phyloP scores from a whole-genome alignment of 345 rosid genomes.

The Diplotaxis tenuifolia region DNA sequence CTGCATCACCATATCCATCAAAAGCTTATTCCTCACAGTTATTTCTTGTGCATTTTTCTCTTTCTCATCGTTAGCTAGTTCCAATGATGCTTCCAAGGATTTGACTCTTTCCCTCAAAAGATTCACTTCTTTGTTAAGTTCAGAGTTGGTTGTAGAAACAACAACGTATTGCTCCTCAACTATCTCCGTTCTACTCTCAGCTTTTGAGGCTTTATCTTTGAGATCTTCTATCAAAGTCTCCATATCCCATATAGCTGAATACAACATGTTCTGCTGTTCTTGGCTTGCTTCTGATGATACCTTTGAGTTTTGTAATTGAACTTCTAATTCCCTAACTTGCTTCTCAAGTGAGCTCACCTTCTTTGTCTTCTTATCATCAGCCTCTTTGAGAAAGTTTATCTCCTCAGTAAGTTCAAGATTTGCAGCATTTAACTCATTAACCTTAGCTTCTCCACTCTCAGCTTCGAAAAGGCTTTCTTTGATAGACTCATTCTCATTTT shows the following conservation, averaged over 20 bases:
- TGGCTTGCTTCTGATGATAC: constrained; percentile 79
- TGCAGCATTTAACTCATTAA: constrained; percentile 57
- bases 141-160: constrained; percentile 61
- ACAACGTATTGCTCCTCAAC: constrained; percentile 72
- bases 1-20: constrained; percentile 70
- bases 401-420: constrained; percentile 79
- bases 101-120: constrained; percentile 50
- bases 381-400: constrained; percentile 67
- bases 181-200: constrained; percentile 63
- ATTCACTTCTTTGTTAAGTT: constrained; percentile 56
- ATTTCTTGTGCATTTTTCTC: constrained; percentile 61
- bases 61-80: constrained; percentile 52
- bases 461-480: constrained; percentile 69
- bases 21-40: constrained; percentile 50
- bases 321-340: constrained; percentile 70
- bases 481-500: constrained; percentile 51
- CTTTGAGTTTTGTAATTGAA: constrained; percentile 64
- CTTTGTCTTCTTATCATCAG: constrained; percentile 53
- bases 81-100: constrained; percentile 55
- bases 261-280: constrained; percentile 92
- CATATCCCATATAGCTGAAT: constrained; percentile 99
- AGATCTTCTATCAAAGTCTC: constrained; percentile 89
- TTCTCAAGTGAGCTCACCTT: constrained; percentile 81
- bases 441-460: constrained; percentile 68
- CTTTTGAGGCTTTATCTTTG: constrained; percentile 82